Evolutionary conservation across 208 protist genomes (phyloP).

Genomic region (Wallacemonas sp.): DNA sequence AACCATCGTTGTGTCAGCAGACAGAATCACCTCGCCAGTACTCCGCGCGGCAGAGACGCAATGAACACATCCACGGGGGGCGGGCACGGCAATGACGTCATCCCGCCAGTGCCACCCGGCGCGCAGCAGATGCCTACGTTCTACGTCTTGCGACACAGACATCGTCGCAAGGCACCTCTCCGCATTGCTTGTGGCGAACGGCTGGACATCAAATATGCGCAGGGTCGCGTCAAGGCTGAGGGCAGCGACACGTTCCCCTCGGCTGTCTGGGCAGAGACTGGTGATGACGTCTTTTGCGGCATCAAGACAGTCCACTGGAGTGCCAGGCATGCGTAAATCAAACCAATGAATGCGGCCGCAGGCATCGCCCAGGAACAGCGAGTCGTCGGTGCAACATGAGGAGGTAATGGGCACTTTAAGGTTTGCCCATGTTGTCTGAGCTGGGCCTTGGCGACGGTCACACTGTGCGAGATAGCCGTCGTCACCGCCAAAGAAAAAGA

Average conservation of each 20-base stretch:
- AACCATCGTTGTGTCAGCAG: background rate
- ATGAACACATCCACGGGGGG: slow-evolving; percentile 21
- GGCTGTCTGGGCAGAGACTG: slow-evolving; percentile 13
- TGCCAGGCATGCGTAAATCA: slow-evolving; percentile 45
- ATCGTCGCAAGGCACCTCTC: slow-evolving; percentile 47
- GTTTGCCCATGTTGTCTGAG: slow-evolving; percentile 22
- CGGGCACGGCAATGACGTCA: slow-evolving; percentile 30
- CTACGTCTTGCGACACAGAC: slow-evolving; percentile 34
- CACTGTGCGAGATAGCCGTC: slow-evolving; percentile 69
- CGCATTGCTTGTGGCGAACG: slow-evolving; percentile 58
- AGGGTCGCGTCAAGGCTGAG: slow-evolving; percentile 56
- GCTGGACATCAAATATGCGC: slow-evolving; percentile 55
- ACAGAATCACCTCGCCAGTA: background rate
- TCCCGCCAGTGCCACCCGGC: slow-evolving; percentile 28
- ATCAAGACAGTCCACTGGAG: background rate
- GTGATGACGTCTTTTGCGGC: slow-evolving; percentile 35
- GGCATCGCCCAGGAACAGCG: slow-evolving; percentile 68
- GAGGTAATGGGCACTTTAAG: slow-evolving; percentile 62
- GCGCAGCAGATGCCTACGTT: slow-evolving; percentile 35
- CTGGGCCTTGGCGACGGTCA: slow-evolving; percentile 29
- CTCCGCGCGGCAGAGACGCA: slow-evolving; percentile 6
- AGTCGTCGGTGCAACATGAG: slow-evolving; percentile 31
- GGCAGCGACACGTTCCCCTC: slow-evolving; percentile 18
- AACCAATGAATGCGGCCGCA: slow-evolving; percentile 67
- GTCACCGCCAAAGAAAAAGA: slow-evolving; percentile 59